Percentiles rank a stretch among this genome's conserved stretches.
These are phyloP conservation scores for Alternaria sp. DNA, from an alignment of 2,329 filamentous ascomycete genomes.

Conservation along the genomic window DNA sequence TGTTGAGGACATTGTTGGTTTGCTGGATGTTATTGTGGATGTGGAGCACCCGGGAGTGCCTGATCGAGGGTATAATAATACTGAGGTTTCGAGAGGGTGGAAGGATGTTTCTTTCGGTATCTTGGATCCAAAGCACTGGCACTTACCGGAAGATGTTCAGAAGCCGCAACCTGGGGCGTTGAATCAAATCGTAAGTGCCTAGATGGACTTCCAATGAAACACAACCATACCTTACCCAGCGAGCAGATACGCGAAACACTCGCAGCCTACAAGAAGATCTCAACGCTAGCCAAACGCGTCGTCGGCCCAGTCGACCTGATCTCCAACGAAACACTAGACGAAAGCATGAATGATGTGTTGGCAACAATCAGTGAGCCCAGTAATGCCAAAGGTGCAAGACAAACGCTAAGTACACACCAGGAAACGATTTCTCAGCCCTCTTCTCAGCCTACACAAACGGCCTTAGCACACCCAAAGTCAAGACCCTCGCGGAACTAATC, in stretches of 20 bases:
- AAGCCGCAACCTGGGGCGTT: neutral
- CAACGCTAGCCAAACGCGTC: neutral
- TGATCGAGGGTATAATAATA: neutral
- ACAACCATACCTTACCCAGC: neutral
- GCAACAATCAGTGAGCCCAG: neutral
- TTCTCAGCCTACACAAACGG: neutral
- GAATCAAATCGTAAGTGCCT: neutral
- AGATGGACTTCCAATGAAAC: neutral
- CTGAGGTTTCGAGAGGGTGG: no score
- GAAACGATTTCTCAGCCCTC: neutral
- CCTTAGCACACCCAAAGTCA: neutral
- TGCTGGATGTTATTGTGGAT: neutral
- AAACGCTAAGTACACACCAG: neutral
- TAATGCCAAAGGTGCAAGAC: accelerated
- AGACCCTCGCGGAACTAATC: accelerated
- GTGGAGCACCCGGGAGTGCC: neutral
- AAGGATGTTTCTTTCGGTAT: neutral
- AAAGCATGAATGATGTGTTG: neutral
- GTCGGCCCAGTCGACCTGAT: neutral
- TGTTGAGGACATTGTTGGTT: neutral
- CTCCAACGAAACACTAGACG: neutral
- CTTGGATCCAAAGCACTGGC: neutral
- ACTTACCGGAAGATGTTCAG: neutral
- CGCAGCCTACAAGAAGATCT: neutral
- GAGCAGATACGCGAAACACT: neutral